phyloP scores from a whole-genome alignment of 441 rosid species.

The Gossypium aridum region DNA sequence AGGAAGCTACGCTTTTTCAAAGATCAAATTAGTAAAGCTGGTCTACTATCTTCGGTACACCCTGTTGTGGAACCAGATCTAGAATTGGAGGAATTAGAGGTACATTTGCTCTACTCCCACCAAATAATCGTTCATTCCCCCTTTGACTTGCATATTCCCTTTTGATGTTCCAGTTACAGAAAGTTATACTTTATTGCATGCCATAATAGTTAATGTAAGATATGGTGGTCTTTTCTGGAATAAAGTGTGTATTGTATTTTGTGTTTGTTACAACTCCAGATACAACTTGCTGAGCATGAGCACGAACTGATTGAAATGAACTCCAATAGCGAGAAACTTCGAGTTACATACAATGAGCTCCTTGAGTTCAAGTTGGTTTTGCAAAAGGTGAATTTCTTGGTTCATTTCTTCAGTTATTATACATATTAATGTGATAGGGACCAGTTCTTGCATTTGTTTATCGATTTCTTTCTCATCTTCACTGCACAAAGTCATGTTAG shows the following conservation, averaged over 20 bases:
- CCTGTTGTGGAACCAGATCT: constrained; percentile 67
- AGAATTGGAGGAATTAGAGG: constrained; percentile 95
- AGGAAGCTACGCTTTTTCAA: constrained; percentile 85
- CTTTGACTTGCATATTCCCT: constrained; percentile 8
- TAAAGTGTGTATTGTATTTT: constrained; percentile 13
- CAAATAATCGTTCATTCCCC: background rate
- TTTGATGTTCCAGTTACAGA: constrained; percentile 1
- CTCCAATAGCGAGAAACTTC: constrained; percentile 91
- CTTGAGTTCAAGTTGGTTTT: constrained; percentile 92
- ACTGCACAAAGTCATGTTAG: background rate
- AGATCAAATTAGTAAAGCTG: constrained; percentile 91
- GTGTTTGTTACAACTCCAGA: constrained; percentile 37
- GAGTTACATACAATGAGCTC: constrained; percentile 81
- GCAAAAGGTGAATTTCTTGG: constrained; percentile 61
- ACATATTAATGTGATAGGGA: background rate
- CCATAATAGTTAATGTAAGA: background rate
- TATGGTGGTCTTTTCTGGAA: constrained; percentile 7
- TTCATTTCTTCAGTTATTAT: background rate
- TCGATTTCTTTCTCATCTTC: constrained; percentile 5
- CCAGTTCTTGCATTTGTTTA: background rate
- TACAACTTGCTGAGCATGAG: constrained; percentile 90
- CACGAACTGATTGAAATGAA: constrained; percentile 91
- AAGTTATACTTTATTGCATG: background rate
- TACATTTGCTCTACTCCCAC: constrained; percentile 22
- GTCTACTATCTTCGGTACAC: constrained; percentile 52